These are phyloP conservation scores for Phaeomoniella chlamydospora DNA, from an alignment of 2,329 filamentous ascomycete species.

Conservation along the genomic window DNA sequence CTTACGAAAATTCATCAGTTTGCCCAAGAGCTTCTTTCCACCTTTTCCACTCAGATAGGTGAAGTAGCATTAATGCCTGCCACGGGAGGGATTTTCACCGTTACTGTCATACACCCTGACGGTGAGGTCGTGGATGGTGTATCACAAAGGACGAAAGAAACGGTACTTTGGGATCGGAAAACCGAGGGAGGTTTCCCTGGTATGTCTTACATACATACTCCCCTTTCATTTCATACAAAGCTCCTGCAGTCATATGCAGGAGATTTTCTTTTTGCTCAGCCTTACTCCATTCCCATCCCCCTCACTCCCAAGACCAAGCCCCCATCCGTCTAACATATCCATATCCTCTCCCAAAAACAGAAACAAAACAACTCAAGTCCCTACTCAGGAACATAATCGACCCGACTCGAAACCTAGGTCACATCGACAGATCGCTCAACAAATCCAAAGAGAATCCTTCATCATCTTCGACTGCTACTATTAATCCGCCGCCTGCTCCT, in stretches of 20 bases:
- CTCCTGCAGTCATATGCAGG: too few species aligned
- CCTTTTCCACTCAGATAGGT: constrained; percentile 69
- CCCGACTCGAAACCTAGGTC: constrained; percentile 63
- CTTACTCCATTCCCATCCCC: neutral
- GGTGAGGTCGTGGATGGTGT: constrained; percentile 5
- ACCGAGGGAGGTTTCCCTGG: constrained; percentile 74
- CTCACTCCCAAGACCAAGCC: constrained; percentile 1
- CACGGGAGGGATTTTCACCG: constrained; percentile 70
- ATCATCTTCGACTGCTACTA: too few species aligned
- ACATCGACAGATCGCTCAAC: constrained; percentile 49
- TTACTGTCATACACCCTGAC: constrained; percentile 40
- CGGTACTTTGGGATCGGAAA: constrained; percentile 77
- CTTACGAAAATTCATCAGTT: too few species aligned
- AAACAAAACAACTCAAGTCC: constrained; percentile 83
- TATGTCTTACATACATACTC: constrained; percentile 15
- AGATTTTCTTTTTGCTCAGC: neutral
- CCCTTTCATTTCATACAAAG: constrained; percentile 5
- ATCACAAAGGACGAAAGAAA: constrained; percentile 24
- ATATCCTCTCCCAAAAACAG: constrained; percentile 23
- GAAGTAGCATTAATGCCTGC: constrained; percentile 78
- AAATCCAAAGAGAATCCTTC: constrained; percentile 6
- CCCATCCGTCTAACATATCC: too few species aligned
- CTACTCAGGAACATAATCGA: constrained; percentile 70
- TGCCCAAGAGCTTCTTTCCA: constrained; percentile 88
- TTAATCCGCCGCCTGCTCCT: too few species aligned